Base-by-base conservation (phyloP, 768 basidiomycete species). In the Mycena kentingensis region DNA sequence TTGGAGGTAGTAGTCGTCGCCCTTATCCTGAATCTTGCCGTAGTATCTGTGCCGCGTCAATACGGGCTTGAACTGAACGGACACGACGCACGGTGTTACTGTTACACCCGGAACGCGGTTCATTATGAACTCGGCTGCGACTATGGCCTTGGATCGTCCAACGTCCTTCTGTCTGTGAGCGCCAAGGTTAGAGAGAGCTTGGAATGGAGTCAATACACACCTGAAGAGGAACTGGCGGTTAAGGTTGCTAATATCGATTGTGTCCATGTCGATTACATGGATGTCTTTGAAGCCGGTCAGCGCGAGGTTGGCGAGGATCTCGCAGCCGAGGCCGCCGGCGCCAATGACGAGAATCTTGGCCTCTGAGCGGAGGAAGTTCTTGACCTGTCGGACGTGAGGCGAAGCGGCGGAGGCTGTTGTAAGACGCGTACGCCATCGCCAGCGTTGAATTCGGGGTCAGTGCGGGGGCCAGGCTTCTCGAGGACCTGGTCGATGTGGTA, bases 241-340 rank as follows among this genome's bases (percentile, higher is more conserved):
- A 60, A 99, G 79, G 70, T 99, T 99, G 65, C 94, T 98, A 65
- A 99, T 90, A 73, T 99, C 96, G 68, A 98, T 99, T 15, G 96
- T 98, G 77, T 99, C 96, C 95, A 99, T 98, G 77, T 99, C 97
- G 67, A 99, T 98, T 55, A 99, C 95, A 77, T 98, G 93, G 60
- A 98, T 97, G 65, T 98, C 91, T 71, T 89, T 91, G 84, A 98
- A 99, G 22, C 97, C 97, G 38, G 92, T 89, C 60, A 98, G 73
- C 21, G 97, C 96, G 44, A 99, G 82, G 71, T 98, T 97, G 54
- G 95, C 90, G 35, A 99, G 78, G 60, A 98, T 98, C 77, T 99
- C 97, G 71, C 90, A 99, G 11, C 97, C 97, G 35, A 99, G 76
- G 50, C 97, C 97, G 28, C 97, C 97, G 25, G 97, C 97, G 27